Conservation (phyloP, 345 rosid species). For the Melaleuca alternifolia region DNA sequence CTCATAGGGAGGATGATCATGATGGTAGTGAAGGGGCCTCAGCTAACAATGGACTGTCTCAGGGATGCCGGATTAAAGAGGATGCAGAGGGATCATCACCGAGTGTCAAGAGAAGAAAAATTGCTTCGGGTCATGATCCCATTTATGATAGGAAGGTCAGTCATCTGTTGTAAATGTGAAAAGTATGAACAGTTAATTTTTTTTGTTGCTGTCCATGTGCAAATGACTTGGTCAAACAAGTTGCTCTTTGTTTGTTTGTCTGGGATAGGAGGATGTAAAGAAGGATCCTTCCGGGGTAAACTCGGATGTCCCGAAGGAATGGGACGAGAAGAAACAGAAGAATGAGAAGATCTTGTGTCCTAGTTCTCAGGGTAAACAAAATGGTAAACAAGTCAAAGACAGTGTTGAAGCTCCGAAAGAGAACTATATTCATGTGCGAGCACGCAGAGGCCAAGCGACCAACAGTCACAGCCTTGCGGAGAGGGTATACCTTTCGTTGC, state of each 20-base stretch:
- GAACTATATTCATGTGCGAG: conserved; percentile 82
- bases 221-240: background rate
- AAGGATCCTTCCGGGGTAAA: conserved; percentile 34
- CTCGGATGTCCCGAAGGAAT: conserved; percentile 24
- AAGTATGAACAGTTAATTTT: background rate
- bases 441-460: conserved; percentile 86
- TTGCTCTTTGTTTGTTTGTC: background rate
- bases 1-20: conserved; percentile 21
- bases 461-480: conserved; percentile 94
- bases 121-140: conserved; percentile 20
- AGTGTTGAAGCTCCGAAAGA: conserved; percentile 51
- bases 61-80: conserved; percentile 36
- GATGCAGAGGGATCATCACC: conserved; percentile 33
- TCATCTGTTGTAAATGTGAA: background rate
- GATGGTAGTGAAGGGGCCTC: conserved; percentile 27
- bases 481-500: conserved; percentile 33
- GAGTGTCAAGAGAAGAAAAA: conserved; percentile 44
- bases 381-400: conserved; percentile 42
- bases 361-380: conserved; percentile 24
- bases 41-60: conserved; percentile 22
- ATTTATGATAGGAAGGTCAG: conserved; percentile 41
- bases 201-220: background rate
- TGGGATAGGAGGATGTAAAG: conserved; percentile 24
- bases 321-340: conserved; percentile 48
- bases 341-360: conserved; percentile 23